These are phyloP conservation scores for Rhododendron mucronatum DNA, from an alignment of 148 eudicot species.

Conservation along the genomic window DNA sequence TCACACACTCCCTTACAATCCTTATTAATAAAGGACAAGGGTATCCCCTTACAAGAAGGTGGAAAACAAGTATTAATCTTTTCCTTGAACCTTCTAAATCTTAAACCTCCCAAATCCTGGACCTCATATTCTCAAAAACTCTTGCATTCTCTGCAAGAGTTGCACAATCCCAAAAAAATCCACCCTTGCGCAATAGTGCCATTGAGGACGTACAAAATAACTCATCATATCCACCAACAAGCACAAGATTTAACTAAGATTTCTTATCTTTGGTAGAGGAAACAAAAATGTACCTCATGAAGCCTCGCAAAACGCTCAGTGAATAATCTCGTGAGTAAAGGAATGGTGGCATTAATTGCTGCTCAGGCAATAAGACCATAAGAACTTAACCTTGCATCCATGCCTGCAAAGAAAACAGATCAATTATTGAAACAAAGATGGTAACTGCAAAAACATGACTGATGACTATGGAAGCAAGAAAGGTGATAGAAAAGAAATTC, in stretches of 20 bases:
- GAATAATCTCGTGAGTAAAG: conserved; percentile 65
- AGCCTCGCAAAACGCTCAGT: conserved; percentile 67
- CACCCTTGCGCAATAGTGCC: neutral
- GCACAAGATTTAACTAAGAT: neutral
- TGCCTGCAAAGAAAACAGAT: conserved; percentile 41
- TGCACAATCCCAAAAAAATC: neutral
- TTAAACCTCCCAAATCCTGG: neutral
- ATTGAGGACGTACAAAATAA: neutral
- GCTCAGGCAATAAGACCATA: conserved; percentile 93
- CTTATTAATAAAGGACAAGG: neutral
- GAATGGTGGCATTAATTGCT: conserved; percentile 60
- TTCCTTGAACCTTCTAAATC: neutral
- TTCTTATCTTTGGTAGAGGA: neutral
- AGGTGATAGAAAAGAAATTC: neutral
- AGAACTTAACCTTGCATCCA: conserved; percentile 97
- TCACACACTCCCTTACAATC: neutral
- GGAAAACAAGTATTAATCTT: neutral
- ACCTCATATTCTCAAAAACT: neutral
- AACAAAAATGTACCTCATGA: conserved; percentile 53
- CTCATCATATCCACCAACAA: neutral
- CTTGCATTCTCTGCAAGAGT: neutral
- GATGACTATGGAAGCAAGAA: neutral
- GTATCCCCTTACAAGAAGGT: conserved; percentile 4
- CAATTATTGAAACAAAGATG: neutral
- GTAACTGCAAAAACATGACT: conserved; percentile 1